phyloP scores from a whole-genome alignment of 306 rosid genomes.

The Begonia peltatifolia region DNA sequence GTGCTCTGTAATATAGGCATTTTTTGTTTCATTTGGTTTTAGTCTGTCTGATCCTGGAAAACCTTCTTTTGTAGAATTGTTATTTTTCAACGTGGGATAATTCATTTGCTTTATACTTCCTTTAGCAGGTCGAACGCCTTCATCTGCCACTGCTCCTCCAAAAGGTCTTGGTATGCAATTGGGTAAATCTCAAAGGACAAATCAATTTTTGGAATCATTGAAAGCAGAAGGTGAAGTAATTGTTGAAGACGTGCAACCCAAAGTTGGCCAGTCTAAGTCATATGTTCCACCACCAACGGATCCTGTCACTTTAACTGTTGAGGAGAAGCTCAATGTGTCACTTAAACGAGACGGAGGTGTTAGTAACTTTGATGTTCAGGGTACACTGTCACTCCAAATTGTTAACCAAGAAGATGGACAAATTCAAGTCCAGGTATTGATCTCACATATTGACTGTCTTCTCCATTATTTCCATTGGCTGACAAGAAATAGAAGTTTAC shows the following conservation, averaged over 20 bases:
- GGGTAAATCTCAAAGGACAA: constrained; percentile 84
- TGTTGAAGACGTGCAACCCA: constrained; percentile 68
- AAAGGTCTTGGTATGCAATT: constrained; percentile 97
- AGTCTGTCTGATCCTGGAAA: not conserved
- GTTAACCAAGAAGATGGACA: constrained; percentile 82
- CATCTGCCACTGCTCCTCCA: constrained; percentile 94
- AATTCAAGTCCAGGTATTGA: constrained; percentile 83
- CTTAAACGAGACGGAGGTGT: constrained; percentile 96
- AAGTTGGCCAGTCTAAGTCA: constrained; percentile 42
- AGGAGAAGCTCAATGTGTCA: constrained; percentile 79
- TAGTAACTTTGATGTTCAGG: constrained; percentile 87
- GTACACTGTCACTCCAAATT: constrained; percentile 80
- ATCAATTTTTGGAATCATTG: constrained; percentile 82
- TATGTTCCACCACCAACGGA: constrained; percentile 71
- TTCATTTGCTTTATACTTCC: constrained; percentile 5
- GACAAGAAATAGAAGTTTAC: no score
- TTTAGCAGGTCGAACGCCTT: constrained; percentile 56
- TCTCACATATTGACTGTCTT: no score
- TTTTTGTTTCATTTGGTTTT: not conserved
- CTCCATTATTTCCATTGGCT: no score
- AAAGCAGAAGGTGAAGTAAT: constrained; percentile 97
- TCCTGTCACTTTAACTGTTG: constrained; percentile 81
- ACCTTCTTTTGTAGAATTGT: not conserved
- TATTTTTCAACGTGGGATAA: constrained; percentile 6
- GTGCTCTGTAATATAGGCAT: not conserved